Evolutionary conservation across 176 grass and related monocot genomes (phyloP), one percentile per base, ranked within the genome.

Genomic region (Juncus inflexus): DNA sequence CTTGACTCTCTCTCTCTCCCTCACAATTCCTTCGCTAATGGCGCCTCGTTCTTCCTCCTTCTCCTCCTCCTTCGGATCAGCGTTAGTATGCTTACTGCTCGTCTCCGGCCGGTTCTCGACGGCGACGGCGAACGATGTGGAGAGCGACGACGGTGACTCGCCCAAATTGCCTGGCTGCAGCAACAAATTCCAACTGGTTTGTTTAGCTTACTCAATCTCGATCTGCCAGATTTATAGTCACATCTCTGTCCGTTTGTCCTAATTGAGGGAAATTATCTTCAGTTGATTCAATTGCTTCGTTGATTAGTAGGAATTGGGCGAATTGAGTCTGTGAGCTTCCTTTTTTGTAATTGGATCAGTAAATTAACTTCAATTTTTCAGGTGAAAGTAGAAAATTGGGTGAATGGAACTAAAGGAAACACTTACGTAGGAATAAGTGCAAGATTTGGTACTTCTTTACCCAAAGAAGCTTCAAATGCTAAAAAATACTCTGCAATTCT

Each of bases 131-230:
- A 86, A 97, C 51, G 92, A 97, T 39, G 89, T 82, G 67, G 80
- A 85, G 62, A 85, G 66, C 55, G 78, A 86, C 63, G 82, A 89
- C 71, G 67, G 75, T 12, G 87, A 68, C 35, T n/a, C 55, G 67
- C 87, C 82, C 51, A 61, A 72, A 74, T 69, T 73, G 3, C 90
- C 85, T 28, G 79, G 79, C 52, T 97, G 92, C 67, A 81, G 82
- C 80, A 91, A 97, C 67, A 91, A 89, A 55, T 97, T 97, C 74
- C 92, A 97, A 53, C 80, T 97, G 84, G 92, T 91, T 28, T 28
- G 19, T 28, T 28, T 81, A 86, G 63, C 12, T 47, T 47, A 47
- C 4, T 52, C 6, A 12, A 15, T 36, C 58, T 9, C 41, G 13
- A 59, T 64, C n/a, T 55, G 19, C 1, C 19, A 28, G 19, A 28